Conservation (phyloP, 805 yeast species). For the Geotrichum ghanense region DNA sequence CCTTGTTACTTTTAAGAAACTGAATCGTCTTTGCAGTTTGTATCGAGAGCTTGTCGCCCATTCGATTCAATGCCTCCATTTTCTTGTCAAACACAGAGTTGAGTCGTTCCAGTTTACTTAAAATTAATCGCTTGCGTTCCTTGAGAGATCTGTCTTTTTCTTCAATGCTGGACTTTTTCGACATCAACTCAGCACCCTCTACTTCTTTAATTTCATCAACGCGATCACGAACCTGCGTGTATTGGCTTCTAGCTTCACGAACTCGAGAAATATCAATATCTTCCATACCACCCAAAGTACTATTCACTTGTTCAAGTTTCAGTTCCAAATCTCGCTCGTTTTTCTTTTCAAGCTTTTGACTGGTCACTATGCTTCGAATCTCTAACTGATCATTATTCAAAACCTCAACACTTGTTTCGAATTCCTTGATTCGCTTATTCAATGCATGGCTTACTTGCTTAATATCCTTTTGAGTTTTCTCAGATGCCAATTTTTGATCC, state of each 20-base stretch:
- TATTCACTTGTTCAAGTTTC: no score
- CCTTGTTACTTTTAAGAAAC: conserved; percentile 30
- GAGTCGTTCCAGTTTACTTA: conserved; percentile 4
- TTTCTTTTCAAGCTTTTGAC: conserved; percentile 12
- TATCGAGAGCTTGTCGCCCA: neutral
- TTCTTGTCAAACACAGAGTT: conserved; percentile 10
- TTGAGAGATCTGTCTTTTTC: neutral
- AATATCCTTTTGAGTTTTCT: no score
- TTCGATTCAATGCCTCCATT: conserved; percentile 12
- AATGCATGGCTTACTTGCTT: no score
- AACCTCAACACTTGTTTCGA: neutral
- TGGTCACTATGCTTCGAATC: conserved; percentile 1
- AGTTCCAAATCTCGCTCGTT: no score
- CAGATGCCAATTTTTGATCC: no score
- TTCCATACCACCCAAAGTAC: no score
- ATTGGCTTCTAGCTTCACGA: no score
- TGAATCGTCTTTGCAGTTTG: conserved; percentile 32
- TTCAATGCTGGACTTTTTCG: neutral
- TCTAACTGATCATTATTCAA: neutral
- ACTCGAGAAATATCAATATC: no score
- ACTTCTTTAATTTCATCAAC: conserved; percentile 19
- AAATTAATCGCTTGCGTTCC: conserved; percentile 1
- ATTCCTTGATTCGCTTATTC: no score
- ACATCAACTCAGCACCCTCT: conserved; percentile 13
- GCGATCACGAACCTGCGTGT: no score